A percentile compares a stretch with the other conserved stretches of the same genome.
Conservation (phyloP, 2,329 filamentous ascomycete species). For the Curvularia sp. region DNA sequence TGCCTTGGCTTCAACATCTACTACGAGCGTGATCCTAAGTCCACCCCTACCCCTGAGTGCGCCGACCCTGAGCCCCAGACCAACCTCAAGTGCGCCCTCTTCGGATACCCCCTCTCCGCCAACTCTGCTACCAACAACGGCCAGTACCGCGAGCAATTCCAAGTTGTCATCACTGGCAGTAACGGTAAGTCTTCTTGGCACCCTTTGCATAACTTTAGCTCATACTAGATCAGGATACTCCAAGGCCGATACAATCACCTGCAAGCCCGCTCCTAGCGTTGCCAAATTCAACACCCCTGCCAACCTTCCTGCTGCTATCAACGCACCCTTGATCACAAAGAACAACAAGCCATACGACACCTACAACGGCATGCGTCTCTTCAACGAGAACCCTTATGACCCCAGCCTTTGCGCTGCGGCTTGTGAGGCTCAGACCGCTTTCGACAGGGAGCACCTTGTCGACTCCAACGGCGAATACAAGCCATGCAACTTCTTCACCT, state of each 20-base stretch:
- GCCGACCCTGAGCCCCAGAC: constrained; percentile 31
- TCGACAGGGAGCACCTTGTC: constrained; percentile 41
- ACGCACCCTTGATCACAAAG: constrained; percentile 30
- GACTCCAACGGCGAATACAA: constrained; percentile 38
- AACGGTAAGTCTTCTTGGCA: constrained; percentile 23
- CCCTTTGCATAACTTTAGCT: not conserved
- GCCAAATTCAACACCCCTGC: constrained; percentile 29
- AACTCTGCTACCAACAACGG: constrained; percentile 33
- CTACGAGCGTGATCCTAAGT: constrained; percentile 38
- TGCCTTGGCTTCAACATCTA: constrained; percentile 43
- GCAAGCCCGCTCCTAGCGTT: constrained; percentile 13
- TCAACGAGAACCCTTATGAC: constrained; percentile 40
- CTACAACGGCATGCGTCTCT: constrained; percentile 42
- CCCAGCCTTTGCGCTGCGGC: constrained; percentile 43
- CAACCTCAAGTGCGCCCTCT: constrained; percentile 41
- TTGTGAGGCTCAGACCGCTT: constrained; percentile 47
- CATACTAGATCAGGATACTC: constrained; percentile 30
- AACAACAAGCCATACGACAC: constrained; percentile 25
- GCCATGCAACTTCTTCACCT: constrained; percentile 51
- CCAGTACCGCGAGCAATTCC: constrained; percentile 34
- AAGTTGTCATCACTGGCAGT: constrained; percentile 38
- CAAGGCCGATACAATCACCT: constrained; percentile 18
- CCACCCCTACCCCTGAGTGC: constrained; percentile 25
- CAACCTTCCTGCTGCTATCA: constrained; percentile 35
- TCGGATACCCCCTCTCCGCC: constrained; percentile 35